phyloP scores from a whole-genome alignment of 2,329 filamentous ascomycete genomes.

The Rutstroemia sydowiana region DNA sequence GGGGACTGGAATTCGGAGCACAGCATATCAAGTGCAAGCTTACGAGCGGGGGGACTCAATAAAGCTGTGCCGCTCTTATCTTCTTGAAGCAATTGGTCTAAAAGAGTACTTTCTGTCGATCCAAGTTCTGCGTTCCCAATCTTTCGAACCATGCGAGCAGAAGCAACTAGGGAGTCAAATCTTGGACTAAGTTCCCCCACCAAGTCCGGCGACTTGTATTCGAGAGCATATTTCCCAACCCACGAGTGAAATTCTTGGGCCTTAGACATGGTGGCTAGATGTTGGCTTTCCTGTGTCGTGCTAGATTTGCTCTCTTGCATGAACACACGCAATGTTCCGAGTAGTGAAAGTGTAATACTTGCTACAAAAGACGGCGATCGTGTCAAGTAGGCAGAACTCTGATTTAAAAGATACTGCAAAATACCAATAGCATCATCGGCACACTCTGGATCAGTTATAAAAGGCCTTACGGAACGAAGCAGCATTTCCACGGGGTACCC shows the following conservation, averaged over 20 bases:
- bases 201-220: conserved; percentile 44
- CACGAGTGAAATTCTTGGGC: conserved; percentile 70
- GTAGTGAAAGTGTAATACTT: conserved; percentile 69
- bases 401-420: conserved; percentile 71
- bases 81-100: conserved; percentile 74
- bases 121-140: conserved; percentile 62
- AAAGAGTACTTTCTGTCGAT: conserved; percentile 69
- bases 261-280: conserved; percentile 67
- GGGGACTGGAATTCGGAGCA: conserved; percentile 67
- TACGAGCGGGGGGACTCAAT: conserved; percentile 61
- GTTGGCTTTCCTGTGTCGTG: conserved; percentile 79
- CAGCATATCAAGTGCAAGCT: conserved; percentile 64
- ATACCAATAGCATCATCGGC: conserved; percentile 86
- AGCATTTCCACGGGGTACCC: conserved; percentile 89
- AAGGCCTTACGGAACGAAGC: conserved; percentile 69
- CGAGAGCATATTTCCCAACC: conserved; percentile 63
- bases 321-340: conserved; percentile 73
- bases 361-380: conserved; percentile 68
- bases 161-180: conserved; percentile 61
- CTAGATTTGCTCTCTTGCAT: conserved; percentile 67
- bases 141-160: conserved; percentile 59
- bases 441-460: conserved; percentile 76
- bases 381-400: conserved; percentile 57
- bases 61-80: conserved; percentile 54
- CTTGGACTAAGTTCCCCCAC: conserved; percentile 38